These are phyloP conservation scores for Rhizopogon salebrosus DNA, from an alignment of 768 basidiomycete species.

Conservation along the genomic window DNA sequence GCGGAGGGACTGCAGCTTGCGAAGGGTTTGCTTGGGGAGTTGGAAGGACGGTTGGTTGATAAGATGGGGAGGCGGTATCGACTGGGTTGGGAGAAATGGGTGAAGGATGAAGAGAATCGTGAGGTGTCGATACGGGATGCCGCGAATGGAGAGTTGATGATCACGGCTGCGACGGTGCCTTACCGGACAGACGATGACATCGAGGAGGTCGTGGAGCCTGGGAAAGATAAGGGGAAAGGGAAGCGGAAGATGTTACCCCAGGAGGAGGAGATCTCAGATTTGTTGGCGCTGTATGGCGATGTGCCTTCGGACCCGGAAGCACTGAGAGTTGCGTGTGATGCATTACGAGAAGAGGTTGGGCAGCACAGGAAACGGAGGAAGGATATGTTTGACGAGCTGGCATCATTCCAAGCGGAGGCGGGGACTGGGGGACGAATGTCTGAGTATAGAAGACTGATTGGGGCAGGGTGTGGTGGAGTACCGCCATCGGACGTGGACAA, in stretches of 20 bases:
- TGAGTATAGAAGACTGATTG: conserved; percentile 85
- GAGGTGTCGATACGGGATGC: conserved; percentile 65
- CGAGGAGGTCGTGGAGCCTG: conserved; percentile 31
- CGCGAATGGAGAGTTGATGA: conserved; percentile 50
- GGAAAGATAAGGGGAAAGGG: conserved; percentile 44
- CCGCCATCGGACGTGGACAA: conserved; percentile 84
- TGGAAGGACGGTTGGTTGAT: conserved; percentile 60
- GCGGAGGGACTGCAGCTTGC: conserved; percentile 61
- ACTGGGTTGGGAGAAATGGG: conserved; percentile 91
- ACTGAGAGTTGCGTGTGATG: conserved; percentile 50
- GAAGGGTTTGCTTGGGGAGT: conserved; percentile 49
- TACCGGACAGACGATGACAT: conserved; percentile 44
- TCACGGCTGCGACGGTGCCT: conserved; percentile 40
- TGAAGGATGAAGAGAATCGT: conserved; percentile 75
- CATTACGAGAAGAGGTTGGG: conserved; percentile 57
- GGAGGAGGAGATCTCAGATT: conserved; percentile 60
- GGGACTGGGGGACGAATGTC: conserved; percentile 87
- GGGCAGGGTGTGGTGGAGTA: conserved; percentile 85
- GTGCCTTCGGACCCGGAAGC: conserved; percentile 55
- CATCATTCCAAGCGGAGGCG: conserved; percentile 80
- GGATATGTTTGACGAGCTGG: conserved; percentile 68
- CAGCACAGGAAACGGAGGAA: conserved; percentile 66
- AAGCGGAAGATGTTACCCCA: conserved; percentile 48
- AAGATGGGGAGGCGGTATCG: conserved; percentile 84
- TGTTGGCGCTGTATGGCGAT: conserved; percentile 51